These are phyloP conservation scores for Pyrenophora seminiperda DNA, from an alignment of 2,329 filamentous ascomycete genomes.

Conservation along the genomic window DNA sequence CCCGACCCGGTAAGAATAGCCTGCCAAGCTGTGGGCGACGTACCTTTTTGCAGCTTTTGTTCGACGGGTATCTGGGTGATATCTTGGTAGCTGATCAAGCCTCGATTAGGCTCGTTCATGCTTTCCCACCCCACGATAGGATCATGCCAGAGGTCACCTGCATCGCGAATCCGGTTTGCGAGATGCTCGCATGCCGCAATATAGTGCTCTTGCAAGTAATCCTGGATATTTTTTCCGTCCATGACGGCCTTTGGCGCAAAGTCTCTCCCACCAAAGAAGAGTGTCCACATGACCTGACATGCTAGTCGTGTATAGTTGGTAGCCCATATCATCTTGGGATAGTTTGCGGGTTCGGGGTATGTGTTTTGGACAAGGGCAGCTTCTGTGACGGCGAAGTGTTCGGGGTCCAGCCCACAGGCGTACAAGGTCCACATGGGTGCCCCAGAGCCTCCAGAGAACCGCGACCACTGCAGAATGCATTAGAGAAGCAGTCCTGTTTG, in stretches of 20 bases:
- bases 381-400: slow-evolving; percentile 82
- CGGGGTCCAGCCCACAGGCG: slow-evolving; percentile 87
- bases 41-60: slow-evolving; percentile 90
- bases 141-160: slow-evolving; percentile 83
- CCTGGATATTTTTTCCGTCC: slow-evolving; percentile 92
- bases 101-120: slow-evolving; percentile 91
- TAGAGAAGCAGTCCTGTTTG: slow-evolving; percentile 17
- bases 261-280: slow-evolving; percentile 89
- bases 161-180: slow-evolving; percentile 83
- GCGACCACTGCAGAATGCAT: slow-evolving; percentile 72
- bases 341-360: slow-evolving; percentile 80
- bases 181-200: slow-evolving; percentile 79
- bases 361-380: slow-evolving; percentile 95
- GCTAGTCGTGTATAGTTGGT: slow-evolving; percentile 93
- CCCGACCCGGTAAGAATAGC: slow-evolving; percentile 90
- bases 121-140: slow-evolving; percentile 95
- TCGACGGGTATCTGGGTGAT: slow-evolving; percentile 81
- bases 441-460: slow-evolving; percentile 91
- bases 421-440: slow-evolving; percentile 98
- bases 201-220: slow-evolving; percentile 89
- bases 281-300: slow-evolving; percentile 86
- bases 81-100: slow-evolving; percentile 82
- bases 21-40: slow-evolving; percentile 92
- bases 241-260: slow-evolving; percentile 97
- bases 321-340: slow-evolving; percentile 99